Evolutionary conservation across 495 filamentous ascomycete species (phyloP), one percentile per base, ranked within the genome.

Genomic region (Aspergillus ostianus): DNA sequence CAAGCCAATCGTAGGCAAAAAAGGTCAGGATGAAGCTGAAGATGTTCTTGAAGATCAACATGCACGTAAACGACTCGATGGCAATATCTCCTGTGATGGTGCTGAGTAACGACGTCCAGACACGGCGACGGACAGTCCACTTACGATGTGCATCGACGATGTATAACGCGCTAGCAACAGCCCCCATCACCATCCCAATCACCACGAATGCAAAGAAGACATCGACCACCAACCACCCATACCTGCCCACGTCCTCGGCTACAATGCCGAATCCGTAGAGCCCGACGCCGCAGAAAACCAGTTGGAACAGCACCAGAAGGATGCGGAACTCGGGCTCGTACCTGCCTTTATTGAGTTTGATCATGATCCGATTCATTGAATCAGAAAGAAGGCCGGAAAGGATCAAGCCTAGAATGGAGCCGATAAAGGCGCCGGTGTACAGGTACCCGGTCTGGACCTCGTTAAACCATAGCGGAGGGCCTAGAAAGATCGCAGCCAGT

Each of bases 251-350:
- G 61, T 92, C 71, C 12, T 78, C 75, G 3, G 82, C 77, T 0
- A 89, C 91, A 58, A 86, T 84, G 19, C 91, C 93, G 67, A 92
- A 96, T 0, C 92, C 88, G 67, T 89, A 96, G 0, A 96, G 74
- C 0, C 93, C 92, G n/a, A 85, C 80, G 36, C 87, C 85, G 20
- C 90, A 88, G 57, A 93, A 82, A 1, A 96, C 67, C 36, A 92
- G 73, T 72, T 94, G 91, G 44, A 91, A 90, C 20, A 92, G 78
- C 0, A 96, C 89, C 3, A 97, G 80, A 7, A 93, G 62, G 29
- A 97, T 80, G 19, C 93, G 81, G 70, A 96, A 97, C 68, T 97
- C 93, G 2, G 93, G 93, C 74, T 97, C 93, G 67, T 94, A 96
- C 45, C 90, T 80, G 6, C 93, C 93, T 12, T 77, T 74, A 70